A percentile compares a stretch with the other conserved stretches of the same genome.
Evolutionary conservation across 768 basidiomycete species (phyloP).

Genomic region (Mycena alexandri): DNA sequence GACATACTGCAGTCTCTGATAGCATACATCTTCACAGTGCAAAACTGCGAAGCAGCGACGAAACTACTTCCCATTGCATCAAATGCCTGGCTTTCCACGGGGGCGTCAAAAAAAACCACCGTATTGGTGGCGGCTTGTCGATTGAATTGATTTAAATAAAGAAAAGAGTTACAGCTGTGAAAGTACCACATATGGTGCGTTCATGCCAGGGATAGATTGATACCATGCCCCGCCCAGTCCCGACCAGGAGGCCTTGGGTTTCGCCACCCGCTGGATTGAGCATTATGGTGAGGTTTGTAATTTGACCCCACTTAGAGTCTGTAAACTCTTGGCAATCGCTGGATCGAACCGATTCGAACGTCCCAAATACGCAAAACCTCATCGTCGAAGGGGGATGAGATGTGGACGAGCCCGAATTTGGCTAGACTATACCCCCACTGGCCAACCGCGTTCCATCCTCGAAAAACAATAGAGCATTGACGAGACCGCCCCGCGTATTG

Average conservation of each 20-base stretch:
- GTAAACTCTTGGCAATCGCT: background rate
- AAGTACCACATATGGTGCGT: too few relatives aligned
- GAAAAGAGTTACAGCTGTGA: background rate
- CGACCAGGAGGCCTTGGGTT: background rate
- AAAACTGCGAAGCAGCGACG: background rate
- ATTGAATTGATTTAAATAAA: background rate
- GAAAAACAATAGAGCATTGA: background rate
- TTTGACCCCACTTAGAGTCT: background rate
- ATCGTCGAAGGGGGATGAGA: background rate
- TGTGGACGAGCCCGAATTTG: too few relatives aligned
- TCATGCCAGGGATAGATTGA: background rate
- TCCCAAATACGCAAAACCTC: constrained; percentile 5
- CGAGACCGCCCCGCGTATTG: background rate
- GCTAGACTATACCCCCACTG: constrained; percentile 3
- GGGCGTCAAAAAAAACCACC: too few relatives aligned
- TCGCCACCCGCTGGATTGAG: too few relatives aligned
- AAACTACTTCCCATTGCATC: background rate
- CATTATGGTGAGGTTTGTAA: background rate
- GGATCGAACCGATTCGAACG: constrained; percentile 3
- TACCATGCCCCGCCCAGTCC: background rate
- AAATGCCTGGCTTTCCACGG: too few relatives aligned
- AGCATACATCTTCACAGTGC: background rate
- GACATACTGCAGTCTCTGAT: background rate
- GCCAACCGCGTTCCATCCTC: constrained; percentile 3
- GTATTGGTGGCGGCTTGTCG: too few relatives aligned